phyloP scores from a whole-genome alignment of 495 filamentous ascomycete genomes.

The Polyplosphaeria fusca region DNA sequence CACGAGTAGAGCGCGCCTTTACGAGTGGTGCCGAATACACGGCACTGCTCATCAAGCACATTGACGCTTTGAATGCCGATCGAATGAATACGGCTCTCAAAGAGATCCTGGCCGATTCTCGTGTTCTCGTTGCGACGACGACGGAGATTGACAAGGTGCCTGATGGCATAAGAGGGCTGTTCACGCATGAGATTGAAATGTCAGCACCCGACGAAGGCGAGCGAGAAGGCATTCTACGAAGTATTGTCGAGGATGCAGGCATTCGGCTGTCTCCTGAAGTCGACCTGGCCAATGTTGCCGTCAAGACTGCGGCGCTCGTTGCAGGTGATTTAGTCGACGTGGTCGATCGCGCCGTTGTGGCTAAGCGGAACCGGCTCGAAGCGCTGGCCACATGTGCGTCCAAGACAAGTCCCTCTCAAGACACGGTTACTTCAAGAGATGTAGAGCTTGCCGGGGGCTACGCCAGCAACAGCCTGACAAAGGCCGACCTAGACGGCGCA shows the following conservation, averaged over 20 bases:
- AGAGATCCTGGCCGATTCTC: slow-evolving; percentile 66
- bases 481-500: slow-evolving; percentile 80
- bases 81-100: slow-evolving; percentile 79
- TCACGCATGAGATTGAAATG: slow-evolving; percentile 95
- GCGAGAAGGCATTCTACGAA: slow-evolving; percentile 76
- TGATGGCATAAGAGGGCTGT: slow-evolving; percentile 82
- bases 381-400: slow-evolving; percentile 52
- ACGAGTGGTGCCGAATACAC: slow-evolving; percentile 80
- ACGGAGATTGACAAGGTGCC: slow-evolving; percentile 92
- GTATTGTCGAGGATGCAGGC: slow-evolving; percentile 70
- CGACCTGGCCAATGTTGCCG: slow-evolving; percentile 73
- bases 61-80: slow-evolving; percentile 88
- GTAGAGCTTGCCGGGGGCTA: slow-evolving; percentile 87
- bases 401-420: slow-evolving; percentile 6
- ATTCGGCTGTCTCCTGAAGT: slow-evolving; percentile 74
- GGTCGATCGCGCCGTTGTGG: slow-evolving; percentile 80
- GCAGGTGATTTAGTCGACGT: slow-evolving; percentile 93
- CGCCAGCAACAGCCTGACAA: slow-evolving; percentile 71
- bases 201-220: slow-evolving; percentile 89
- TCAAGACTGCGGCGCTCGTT: slow-evolving; percentile 94
- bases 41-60: slow-evolving; percentile 76
- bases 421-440: slow-evolving; percentile 65
- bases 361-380: slow-evolving; percentile 69
- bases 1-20: slow-evolving; percentile 82
- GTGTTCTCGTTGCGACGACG: slow-evolving; percentile 87